Evolutionary conservation across 495 filamentous ascomycete genomes (phyloP).

Genomic region (Aspergillus baeticus): DNA sequence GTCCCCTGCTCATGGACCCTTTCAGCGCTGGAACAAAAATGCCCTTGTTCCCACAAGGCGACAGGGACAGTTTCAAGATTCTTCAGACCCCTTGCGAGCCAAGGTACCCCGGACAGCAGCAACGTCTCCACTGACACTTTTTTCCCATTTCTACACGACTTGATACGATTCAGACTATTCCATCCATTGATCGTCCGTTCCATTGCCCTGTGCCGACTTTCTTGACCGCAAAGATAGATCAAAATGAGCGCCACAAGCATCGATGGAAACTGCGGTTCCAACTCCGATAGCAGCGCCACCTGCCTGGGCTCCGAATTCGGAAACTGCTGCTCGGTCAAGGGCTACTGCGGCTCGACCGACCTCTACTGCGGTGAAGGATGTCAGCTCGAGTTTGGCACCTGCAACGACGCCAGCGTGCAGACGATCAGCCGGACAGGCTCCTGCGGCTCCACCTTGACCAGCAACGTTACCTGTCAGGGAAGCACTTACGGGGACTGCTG

Average conservation of each 20-base stretch:
- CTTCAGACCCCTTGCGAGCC: no score
- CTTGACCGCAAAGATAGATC: not conserved
- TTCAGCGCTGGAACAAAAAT: no score
- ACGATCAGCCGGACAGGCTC: conserved; percentile 6
- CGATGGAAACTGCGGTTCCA: conserved; percentile 14
- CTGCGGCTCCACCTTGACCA: conserved; percentile 6
- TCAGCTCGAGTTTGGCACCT: not conserved
- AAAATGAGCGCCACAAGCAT: conserved; percentile 12
- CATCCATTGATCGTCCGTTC: no score
- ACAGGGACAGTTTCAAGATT: no score
- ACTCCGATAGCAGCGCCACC: conserved; percentile 6
- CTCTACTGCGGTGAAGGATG: conserved; percentile 14
- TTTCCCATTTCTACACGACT: no score
- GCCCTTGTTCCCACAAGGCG: no score
- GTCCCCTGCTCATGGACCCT: no score
- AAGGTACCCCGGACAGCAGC: no score
- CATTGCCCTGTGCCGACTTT: no score
- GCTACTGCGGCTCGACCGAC: conserved; percentile 1
- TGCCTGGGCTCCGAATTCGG: conserved; percentile 10
- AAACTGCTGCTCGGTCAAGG: conserved; percentile 13
- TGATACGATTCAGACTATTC: no score
- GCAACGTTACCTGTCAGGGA: conserved; percentile 10
- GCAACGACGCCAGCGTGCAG: conserved; percentile 2
- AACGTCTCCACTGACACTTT: no score
- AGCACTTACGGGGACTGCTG: conserved; percentile 12